Conservation (phyloP, 371 early-diverging fungal genomes). For the Mycotypha africana region DNA sequence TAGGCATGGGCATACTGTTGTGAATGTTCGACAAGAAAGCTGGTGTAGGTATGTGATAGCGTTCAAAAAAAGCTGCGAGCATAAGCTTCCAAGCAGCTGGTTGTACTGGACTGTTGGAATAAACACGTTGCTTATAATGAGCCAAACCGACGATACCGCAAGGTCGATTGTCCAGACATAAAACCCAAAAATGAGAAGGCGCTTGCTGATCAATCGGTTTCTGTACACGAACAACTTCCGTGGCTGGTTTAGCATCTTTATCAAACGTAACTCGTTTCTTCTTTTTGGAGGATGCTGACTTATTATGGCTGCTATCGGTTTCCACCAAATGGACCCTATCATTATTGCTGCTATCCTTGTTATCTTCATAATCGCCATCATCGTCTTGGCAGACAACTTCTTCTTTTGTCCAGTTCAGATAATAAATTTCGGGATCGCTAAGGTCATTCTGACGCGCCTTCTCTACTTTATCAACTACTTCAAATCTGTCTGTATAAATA, state of each 20-base stretch:
- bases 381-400: constrained; percentile 17
- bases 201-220: constrained; percentile 21
- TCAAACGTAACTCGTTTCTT: constrained; percentile 24
- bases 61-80: constrained; percentile 3
- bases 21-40: constrained; percentile 10
- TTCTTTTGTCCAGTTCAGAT: constrained; percentile 32
- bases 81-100: constrained; percentile 24
- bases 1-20: constrained; percentile 4
- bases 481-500: constrained; percentile 31
- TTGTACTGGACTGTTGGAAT: constrained; percentile 13
- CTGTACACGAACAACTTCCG: constrained; percentile 23
- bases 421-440: constrained; percentile 40
- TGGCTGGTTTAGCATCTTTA: constrained; percentile 25
- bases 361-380: not conserved
- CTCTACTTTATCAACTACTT: constrained; percentile 30
- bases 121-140: constrained; percentile 11
- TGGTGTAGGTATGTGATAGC: constrained; percentile 17
- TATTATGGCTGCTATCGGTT: too few species aligned
- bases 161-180: constrained; percentile 21
- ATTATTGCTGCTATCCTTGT: too few species aligned
- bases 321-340: too few species aligned
- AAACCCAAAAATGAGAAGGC: constrained; percentile 43
- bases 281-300: not conserved
- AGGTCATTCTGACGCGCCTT: constrained; percentile 35
- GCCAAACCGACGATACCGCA: constrained; percentile 40